Conservation (phyloP, 805 yeast genomes). For the Suhomyces prunicola region DNA sequence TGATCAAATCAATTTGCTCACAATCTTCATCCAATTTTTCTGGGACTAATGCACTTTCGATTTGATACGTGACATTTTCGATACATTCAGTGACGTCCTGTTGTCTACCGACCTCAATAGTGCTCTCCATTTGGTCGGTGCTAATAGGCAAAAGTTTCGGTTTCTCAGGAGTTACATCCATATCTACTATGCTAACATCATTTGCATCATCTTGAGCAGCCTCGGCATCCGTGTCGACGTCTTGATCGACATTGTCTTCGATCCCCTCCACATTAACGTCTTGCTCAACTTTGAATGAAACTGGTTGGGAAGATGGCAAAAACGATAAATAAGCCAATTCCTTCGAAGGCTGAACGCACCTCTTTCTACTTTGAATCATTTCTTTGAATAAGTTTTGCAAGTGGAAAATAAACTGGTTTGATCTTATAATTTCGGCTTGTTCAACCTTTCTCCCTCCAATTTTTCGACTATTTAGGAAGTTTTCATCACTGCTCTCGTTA, state of each 20-base stretch:
- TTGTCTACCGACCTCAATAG: slow-evolving; percentile 81
- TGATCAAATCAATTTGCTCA: slow-evolving; percentile 82
- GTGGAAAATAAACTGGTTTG: slow-evolving; percentile 76
- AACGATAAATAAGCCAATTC: slow-evolving; percentile 88
- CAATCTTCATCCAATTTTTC: slow-evolving; percentile 58
- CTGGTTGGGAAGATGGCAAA: slow-evolving; percentile 65
- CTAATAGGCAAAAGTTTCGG: slow-evolving; percentile 36
- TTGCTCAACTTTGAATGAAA: slow-evolving; percentile 46
- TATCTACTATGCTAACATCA: neutral
- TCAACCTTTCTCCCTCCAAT: slow-evolving; percentile 86
- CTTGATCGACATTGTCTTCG: slow-evolving; percentile 5
- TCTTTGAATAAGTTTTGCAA: slow-evolving; percentile 66
- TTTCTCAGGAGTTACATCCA: neutral
- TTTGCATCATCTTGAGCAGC: neutral
- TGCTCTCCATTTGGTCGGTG: slow-evolving; percentile 66
- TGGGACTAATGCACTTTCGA: slow-evolving; percentile 84
- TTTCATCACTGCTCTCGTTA: slow-evolving; percentile 27
- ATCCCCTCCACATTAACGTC: slow-evolving; percentile 10
- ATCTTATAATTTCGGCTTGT: slow-evolving; percentile 72
- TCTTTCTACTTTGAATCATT: slow-evolving; percentile 58
- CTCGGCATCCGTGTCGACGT: slow-evolving; percentile 4
- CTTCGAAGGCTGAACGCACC: slow-evolving; percentile 76
- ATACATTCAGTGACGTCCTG: slow-evolving; percentile 98
- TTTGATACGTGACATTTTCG: slow-evolving; percentile 85
- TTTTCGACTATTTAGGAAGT: slow-evolving; percentile 41